Evolutionary conservation across 805 yeast genomes (phyloP).

Genomic region (Zygosaccharomyces bailii): DNA sequence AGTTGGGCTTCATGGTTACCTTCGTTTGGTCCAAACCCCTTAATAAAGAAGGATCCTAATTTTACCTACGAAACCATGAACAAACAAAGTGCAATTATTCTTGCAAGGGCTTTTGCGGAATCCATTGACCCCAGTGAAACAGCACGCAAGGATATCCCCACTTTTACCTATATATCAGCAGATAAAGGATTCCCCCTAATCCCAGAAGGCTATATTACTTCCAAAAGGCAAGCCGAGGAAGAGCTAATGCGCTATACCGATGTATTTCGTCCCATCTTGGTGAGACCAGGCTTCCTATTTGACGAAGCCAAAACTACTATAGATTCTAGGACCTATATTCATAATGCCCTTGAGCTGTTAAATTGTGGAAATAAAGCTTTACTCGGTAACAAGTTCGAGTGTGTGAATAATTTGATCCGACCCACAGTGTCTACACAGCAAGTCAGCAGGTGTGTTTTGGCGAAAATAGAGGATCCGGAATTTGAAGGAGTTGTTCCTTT

Average conservation of each 20-base stretch:
- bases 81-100: constrained; percentile 59
- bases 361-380: constrained; percentile 44
- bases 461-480: constrained; percentile 48
- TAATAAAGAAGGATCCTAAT: constrained; percentile 37
- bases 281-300: constrained; percentile 84
- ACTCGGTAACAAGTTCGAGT: constrained; percentile 38
- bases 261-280: constrained; percentile 53
- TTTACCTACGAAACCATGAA: constrained; percentile 60
- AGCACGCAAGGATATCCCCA: constrained; percentile 29
- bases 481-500: constrained; percentile 58
- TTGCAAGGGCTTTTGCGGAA: constrained; percentile 54
- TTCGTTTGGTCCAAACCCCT: constrained; percentile 56
- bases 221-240: constrained; percentile 75
- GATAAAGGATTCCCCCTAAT: constrained; percentile 65
- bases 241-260: constrained; percentile 45
- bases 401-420: constrained; percentile 48
- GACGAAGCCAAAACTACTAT: constrained; percentile 47
- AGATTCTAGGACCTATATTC: constrained; percentile 33
- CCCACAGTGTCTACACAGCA: constrained; percentile 65
- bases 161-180: constrained; percentile 78
- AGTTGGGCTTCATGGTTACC: constrained; percentile 11
- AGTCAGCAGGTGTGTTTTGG: constrained; percentile 59
- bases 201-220: constrained; percentile 66
- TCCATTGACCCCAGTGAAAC: constrained; percentile 19
- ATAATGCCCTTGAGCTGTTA: constrained; percentile 42